Conservation (phyloP, 768 basidiomycete species). For the Leccinum incarnatum region DNA sequence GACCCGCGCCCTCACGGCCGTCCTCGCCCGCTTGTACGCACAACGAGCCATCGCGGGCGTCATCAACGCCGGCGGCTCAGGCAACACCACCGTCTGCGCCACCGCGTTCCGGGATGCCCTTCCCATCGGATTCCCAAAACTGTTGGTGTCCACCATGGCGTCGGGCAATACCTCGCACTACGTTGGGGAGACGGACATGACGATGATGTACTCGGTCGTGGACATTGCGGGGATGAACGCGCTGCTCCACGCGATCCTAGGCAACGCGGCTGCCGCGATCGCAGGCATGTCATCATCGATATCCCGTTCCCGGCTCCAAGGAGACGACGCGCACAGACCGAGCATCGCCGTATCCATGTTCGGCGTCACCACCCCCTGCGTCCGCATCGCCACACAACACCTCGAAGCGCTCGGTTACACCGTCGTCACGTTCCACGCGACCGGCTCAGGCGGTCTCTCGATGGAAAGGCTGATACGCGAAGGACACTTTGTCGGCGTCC, state of each 20-base stretch:
- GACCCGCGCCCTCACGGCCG: slow-evolving; percentile 18
- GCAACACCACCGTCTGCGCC: slow-evolving; percentile 25
- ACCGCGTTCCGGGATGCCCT: slow-evolving; percentile 21
- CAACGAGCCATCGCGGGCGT: slow-evolving; percentile 19
- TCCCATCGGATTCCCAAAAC: slow-evolving; percentile 30
- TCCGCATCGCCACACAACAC: slow-evolving; percentile 16
- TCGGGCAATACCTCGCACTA: slow-evolving; percentile 26
- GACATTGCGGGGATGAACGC: slow-evolving; percentile 31
- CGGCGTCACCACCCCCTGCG: slow-evolving; percentile 25
- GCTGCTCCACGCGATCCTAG: slow-evolving; percentile 20
- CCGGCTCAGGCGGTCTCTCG: slow-evolving; percentile 27
- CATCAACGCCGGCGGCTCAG: slow-evolving; percentile 24
- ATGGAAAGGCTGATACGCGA: slow-evolving; percentile 32
- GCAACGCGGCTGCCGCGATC: slow-evolving; percentile 30
- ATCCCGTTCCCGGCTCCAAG: slow-evolving; percentile 2
- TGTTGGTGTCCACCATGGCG: slow-evolving; percentile 32
- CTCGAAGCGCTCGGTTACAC: slow-evolving; percentile 26
- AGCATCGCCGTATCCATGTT: slow-evolving; percentile 28
- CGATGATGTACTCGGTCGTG: slow-evolving; percentile 33
- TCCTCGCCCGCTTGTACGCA: slow-evolving; percentile 14
- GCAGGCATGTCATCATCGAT: slow-evolving; percentile 10
- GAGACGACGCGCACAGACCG: not conserved
- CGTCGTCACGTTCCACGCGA: slow-evolving; percentile 27
- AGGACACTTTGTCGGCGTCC: slow-evolving; percentile 24
- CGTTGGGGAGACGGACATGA: slow-evolving; percentile 32